Base-by-base conservation (phyloP, 306 rosid species). In the Parietaria judaica region DNA sequence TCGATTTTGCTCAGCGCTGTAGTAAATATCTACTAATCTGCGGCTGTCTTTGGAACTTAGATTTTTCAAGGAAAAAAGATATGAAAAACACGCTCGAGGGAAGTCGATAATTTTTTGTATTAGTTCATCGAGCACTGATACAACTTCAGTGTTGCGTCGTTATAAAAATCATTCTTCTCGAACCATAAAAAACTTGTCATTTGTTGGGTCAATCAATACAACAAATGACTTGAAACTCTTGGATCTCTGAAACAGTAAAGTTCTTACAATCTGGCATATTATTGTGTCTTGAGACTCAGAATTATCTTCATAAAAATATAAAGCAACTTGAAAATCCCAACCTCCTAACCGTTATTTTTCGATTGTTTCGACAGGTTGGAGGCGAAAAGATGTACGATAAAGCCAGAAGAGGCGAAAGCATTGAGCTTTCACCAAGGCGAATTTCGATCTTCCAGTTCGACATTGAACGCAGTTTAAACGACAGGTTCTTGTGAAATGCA, bases 331-430 rank as follows among this genome's bases (percentile, higher is more conserved):
- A 23, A 2, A 23, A 23, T 23, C 13, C n/a, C 1, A n/a, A 49
- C 9, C 4, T 9, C 14, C 1, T 49, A 2, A 49, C 15, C 9
- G 13, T n/a, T 49, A 49, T 49, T 23, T 46, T 49, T 49, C 14
- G 5, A 49, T 49, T n/a, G 6, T 4, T 49, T 11, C 43, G 36
- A 68, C 54, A 92, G 98, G 92, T 92, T 47, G 98, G 98, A 71
- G 98, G 98, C 50, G 98, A 92, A 75, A 92, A 69, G 72, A 67
- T 92, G 96, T 92, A 92, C 63, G 96, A 92, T 41, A 92, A 88
- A 75, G 98, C 98, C 77, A 88, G 98, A 78, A 83, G 90, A 74
- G 98, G 98, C 68, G 96, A 92, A 79, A 92, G 86, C 73, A 78
- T 88, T 38, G 98, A 92, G 69, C 98, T 92, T 63, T 80, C 98